A percentile compares a stretch with the other conserved stretches of the same genome.
phyloP scores from a whole-genome alignment of 805 yeast genomes.

The Spathaspora gorwiae region DNA sequence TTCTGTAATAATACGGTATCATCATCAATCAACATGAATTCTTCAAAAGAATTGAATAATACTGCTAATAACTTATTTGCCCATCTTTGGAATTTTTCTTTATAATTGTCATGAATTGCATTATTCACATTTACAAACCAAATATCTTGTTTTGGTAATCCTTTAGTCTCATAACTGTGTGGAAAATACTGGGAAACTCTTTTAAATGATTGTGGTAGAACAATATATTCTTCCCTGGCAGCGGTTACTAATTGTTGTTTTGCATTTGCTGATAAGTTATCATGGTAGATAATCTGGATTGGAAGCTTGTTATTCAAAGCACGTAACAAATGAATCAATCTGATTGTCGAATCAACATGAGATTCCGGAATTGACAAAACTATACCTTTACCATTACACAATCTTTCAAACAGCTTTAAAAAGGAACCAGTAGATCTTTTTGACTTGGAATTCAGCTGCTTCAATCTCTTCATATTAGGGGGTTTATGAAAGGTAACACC shows the following conservation, averaged over 20 bases:
- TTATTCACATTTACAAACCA: slow-evolving; percentile 33
- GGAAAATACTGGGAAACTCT: slow-evolving; percentile 19
- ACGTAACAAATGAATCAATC: slow-evolving; percentile 28
- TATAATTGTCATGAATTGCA: slow-evolving; percentile 18
- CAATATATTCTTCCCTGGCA: slow-evolving; percentile 20
- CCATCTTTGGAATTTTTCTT: slow-evolving; percentile 18
- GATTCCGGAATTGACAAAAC: slow-evolving; percentile 27
- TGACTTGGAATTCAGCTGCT: background rate
- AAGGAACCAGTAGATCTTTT: background rate
- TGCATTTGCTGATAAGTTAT: slow-evolving; percentile 21
- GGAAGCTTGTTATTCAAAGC: slow-evolving; percentile 32
- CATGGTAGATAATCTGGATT: slow-evolving; percentile 30
- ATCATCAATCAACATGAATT: slow-evolving; percentile 51
- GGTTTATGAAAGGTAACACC: slow-evolving; percentile 21
- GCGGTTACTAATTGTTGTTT: slow-evolving; percentile 21
- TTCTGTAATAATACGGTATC: slow-evolving; percentile 38
- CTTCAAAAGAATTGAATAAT: slow-evolving; percentile 54
- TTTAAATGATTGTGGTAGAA: slow-evolving; percentile 21
- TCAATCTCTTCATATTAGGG: slow-evolving; percentile 15
- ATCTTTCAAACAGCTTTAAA: background rate
- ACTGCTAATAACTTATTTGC: slow-evolving; percentile 50
- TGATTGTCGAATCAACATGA: slow-evolving; percentile 25
- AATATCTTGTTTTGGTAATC: slow-evolving; percentile 30
- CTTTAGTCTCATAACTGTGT: slow-evolving; percentile 10
- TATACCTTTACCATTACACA: slow-evolving; percentile 29